Base-by-base conservation (phyloP, 2,329 filamentous ascomycete genomes). In the Calonectria montana region DNA sequence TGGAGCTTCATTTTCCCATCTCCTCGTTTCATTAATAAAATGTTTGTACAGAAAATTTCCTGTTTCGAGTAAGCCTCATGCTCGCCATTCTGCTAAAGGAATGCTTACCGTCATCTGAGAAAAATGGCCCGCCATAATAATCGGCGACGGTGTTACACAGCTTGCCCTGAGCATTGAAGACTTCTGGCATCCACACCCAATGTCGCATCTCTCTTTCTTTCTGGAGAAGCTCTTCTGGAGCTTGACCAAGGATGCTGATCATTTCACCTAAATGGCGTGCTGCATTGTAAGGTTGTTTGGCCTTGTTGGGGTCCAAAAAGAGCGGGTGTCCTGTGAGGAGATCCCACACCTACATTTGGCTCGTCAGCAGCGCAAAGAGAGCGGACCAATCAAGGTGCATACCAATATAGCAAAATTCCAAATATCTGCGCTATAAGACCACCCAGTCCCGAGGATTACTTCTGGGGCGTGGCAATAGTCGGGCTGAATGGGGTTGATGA, bases 321-420 rank as follows among this genome's bases (percentile, higher is more conserved):
- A 78, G 73, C 21, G 73, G 70, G 13, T 55, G 45, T 15, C 74
- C 78, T 0, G 75, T 71, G 35, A 80, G 74, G 15, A 80, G 67
- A n/a, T 79, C 76, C 76, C 79, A 80, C 41, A 80, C 73, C 74
- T 77, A 31, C 4, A 6, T 23, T 15, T 6, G 8, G 61, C 12
- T n/a, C 4, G 47, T 69, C 16, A 65, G 50, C 69, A 50, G 16
- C 35, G 53, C 12, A 21, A 29, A 13, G 31, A 18, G 8, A 12
- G 15, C 27, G 16, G 8, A 62, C 35, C 18, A 16, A 18, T 35
- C 9, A 63, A 45, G 15, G 16, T 53, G 6, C 72, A 13, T 65
- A 78, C 76, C 65, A 80, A 71, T 16, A 74, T 70, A 1, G 78
- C 79, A 31, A 80, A 74, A 41, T 75, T 75, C 74, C 74, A 75